Evolutionary conservation across 1,139 yeast genomes (phyloP).

Genomic region (Yamadazyma spencermartinsiae): DNA sequence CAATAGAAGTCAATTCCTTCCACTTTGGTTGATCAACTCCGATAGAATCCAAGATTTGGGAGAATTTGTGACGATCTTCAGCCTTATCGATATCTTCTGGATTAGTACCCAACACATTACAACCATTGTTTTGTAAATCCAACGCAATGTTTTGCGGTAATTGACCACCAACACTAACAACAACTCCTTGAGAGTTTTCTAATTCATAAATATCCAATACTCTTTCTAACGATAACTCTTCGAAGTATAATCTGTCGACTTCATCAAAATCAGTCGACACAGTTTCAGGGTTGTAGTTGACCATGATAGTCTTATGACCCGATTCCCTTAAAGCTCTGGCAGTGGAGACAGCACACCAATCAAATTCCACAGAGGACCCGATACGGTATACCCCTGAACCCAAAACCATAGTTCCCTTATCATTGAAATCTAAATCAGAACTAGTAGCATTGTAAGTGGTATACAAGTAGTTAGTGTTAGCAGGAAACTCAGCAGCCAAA

Average conservation of each 20-base stretch:
- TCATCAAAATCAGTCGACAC: conserved; percentile 98
- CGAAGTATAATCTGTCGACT: conserved; percentile 95
- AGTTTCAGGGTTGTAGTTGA: conserved; percentile 97
- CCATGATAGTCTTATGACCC: conserved; percentile 91
- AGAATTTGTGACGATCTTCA: conserved; percentile 97
- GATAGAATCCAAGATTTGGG: conserved; percentile 88
- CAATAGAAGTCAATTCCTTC: conserved; percentile 89
- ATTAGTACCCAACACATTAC: conserved; percentile 88
- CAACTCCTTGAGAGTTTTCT: conserved; percentile 86
- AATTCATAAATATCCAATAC: conserved; percentile 96
- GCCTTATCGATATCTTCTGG: conserved; percentile 97
- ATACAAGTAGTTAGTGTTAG: conserved; percentile 91
- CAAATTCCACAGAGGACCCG: conserved; percentile 98
- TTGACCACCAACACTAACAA: conserved; percentile 97
- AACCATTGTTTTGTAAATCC: conserved; percentile 76
- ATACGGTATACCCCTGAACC: conserved; percentile 99
- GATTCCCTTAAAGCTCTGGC: conserved; percentile 89
- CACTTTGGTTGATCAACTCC: conserved; percentile 95
- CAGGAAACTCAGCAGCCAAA: conserved; percentile 98
- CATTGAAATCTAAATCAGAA: conserved; percentile 82
- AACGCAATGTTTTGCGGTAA: conserved; percentile 96
- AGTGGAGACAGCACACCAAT: conserved; percentile 98
- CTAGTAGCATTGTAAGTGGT: conserved; percentile 92
- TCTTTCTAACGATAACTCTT: conserved; percentile 92
- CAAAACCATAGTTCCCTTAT: conserved; percentile 88